These are phyloP conservation scores for Cytospora piceicola DNA, from an alignment of 2,329 filamentous ascomycete species.

Conservation along the genomic window DNA sequence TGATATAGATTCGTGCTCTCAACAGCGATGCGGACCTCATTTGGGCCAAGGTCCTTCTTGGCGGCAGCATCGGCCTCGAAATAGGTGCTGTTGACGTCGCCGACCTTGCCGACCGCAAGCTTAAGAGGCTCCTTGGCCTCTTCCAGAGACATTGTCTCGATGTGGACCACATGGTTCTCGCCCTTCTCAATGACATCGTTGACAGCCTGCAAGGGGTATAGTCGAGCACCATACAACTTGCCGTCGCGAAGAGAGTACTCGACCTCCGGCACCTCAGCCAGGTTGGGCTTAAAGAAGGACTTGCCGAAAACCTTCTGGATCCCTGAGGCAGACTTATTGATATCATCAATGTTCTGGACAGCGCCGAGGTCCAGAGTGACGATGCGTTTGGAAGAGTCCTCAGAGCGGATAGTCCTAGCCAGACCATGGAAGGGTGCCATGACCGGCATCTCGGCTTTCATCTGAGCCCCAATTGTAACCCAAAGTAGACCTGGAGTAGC, in stretches of 20 bases:
- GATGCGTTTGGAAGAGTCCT: slow-evolving; percentile 49
- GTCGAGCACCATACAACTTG: slow-evolving; percentile 49
- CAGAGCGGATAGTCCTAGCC: slow-evolving; percentile 53
- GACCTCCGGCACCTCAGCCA: slow-evolving; percentile 39
- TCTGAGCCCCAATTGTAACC: slow-evolving; percentile 50
- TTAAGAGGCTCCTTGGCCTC: slow-evolving; percentile 22
- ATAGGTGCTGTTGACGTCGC: slow-evolving; percentile 27
- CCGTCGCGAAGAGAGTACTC: slow-evolving; percentile 49
- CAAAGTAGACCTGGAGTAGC: slow-evolving; percentile 49
- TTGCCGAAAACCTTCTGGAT: slow-evolving; percentile 33
- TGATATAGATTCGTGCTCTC: slow-evolving; percentile 41
- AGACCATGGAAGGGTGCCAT: slow-evolving; percentile 50
- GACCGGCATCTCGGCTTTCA: slow-evolving; percentile 40
- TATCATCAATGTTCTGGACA: neutral
- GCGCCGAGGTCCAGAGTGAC: slow-evolving; percentile 48
- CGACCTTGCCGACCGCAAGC: slow-evolving; percentile 29
- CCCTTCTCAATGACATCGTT: slow-evolving; percentile 50
- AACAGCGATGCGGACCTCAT: slow-evolving; percentile 49
- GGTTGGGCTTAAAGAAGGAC: slow-evolving; percentile 33
- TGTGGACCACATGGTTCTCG: slow-evolving; percentile 1
- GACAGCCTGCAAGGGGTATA: slow-evolving; percentile 45
- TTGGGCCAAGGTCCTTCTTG: slow-evolving; percentile 32
- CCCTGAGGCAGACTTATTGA: neutral
- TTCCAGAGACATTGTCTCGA: slow-evolving; percentile 13
- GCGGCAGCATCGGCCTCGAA: slow-evolving; percentile 31